Base-by-base conservation (phyloP, 2,329 filamentous ascomycete species). In the Fusarium aywerte region DNA sequence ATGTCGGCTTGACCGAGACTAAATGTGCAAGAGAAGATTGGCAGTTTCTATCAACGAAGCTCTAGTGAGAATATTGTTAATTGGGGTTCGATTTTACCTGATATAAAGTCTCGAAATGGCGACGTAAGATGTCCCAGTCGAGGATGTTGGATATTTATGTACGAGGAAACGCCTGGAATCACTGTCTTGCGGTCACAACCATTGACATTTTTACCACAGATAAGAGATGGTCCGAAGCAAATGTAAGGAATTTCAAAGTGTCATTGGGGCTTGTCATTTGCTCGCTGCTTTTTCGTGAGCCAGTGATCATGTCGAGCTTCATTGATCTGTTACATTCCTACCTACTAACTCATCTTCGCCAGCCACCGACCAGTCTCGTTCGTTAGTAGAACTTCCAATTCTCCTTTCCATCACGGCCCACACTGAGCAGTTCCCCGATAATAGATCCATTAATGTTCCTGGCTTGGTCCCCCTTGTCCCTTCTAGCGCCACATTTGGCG, bases 241-340 rank as follows among this genome's bases (percentile, higher is more conserved):
- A 5, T 16, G 21, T 11, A 25, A 5, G 16, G 1, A 3, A 2
- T 15, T 2, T 11, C 4, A 3, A 5, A 11, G 3, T 4, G 27
- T 2, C 4, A 25, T 15, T 2, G 4, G 7, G 8, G 11, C 38
- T n/a, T 5, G 1, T 16, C 21, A 4, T 15, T 21, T 12, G 13
- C 13, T 39, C 7, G 15, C 13, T 7, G 11, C 13, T 27, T 4
- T 27, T 4, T 10, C 25, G 10, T 16, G 16, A 16, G 13, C 23
- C 10, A 42, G 11, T n/a, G 23, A 21, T n/a, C 38, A 11, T 25
- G 6, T 42, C 12, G 3, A 15, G 8, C 6, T 18, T 27, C 5
- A 7, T 29, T 29, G 0, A 4, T 43, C 2, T 7, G 0, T 16
- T 10, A 4, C 7, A 1, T 7, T 16, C 6, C 23, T 18, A 18